Evolutionary conservation across 1,284 basidiomycete genomes (phyloP).

Genomic region (Baeospora myosura): DNA sequence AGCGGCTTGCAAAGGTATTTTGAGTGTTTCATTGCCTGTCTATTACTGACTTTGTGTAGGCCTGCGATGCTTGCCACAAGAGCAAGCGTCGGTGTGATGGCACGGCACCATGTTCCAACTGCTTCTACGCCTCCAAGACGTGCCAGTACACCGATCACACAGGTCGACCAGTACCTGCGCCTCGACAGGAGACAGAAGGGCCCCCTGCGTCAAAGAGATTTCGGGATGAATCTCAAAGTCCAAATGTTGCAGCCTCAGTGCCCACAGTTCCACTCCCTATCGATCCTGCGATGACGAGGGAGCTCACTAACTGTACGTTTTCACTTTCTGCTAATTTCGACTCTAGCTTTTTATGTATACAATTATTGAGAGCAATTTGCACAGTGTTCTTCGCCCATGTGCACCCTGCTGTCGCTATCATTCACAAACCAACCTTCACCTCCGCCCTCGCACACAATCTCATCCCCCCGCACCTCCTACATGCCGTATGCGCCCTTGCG

Average conservation of each 20-base stretch:
- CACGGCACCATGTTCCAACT: conserved; percentile 79
- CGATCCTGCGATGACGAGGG: conserved; percentile 58
- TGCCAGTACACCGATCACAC: conserved; percentile 77
- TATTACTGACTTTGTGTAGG: no score
- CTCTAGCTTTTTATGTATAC: conserved; percentile 8
- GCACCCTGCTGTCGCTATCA: conserved; percentile 64
- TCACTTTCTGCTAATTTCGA: conserved; percentile 10
- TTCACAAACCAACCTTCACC: conserved; percentile 71
- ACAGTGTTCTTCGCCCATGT: conserved; percentile 76
- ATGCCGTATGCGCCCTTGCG: conserved; percentile 67
- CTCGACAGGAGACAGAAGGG: conserved; percentile 23
- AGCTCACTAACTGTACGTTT: conserved; percentile 64
- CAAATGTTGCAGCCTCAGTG: background rate
- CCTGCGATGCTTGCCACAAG: conserved; percentile 78
- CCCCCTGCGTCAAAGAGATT: background rate
- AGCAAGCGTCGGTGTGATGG: conserved; percentile 78
- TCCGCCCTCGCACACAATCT: conserved; percentile 53
- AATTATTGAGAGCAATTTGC: conserved; percentile 11
- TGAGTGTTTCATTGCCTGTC: no score
- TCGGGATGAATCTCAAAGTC: background rate
- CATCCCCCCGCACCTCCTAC: conserved; percentile 60
- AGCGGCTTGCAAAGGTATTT: no score
- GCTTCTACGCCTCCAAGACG: conserved; percentile 72
- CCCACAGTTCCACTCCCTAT: conserved; percentile 21
- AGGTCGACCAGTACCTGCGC: conserved; percentile 69